Conservation (phyloP, 345 rosid genomes). For the Rhodamnia rubescens region DNA sequence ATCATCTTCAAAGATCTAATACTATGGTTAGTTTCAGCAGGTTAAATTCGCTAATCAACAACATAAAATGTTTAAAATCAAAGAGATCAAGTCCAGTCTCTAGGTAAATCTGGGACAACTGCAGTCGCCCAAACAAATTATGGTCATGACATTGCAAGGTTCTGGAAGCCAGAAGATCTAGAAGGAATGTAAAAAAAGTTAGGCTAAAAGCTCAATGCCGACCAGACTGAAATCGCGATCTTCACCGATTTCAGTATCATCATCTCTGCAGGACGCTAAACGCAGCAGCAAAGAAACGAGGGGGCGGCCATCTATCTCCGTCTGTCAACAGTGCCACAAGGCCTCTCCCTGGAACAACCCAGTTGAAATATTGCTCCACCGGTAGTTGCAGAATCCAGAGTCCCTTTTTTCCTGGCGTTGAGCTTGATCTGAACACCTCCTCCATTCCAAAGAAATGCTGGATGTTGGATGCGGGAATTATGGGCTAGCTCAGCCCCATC, state of each 20-base stretch:
- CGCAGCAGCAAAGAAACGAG: neutral
- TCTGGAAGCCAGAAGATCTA: neutral
- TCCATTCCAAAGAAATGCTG: neutral
- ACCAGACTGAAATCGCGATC: neutral
- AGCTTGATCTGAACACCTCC: neutral
- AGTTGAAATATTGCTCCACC: neutral
- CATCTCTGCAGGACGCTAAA: neutral
- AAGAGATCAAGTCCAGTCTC: neutral
- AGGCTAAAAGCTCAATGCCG: neutral
- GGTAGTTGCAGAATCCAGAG: neutral
- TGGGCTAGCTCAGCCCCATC: neutral
- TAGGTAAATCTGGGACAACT: neutral
- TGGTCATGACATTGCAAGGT: neutral
- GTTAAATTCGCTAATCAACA: neutral
- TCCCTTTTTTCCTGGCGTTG: neutral
- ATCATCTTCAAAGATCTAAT: neutral
- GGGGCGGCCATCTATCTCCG: neutral
- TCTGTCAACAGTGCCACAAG: accelerated
- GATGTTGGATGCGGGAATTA: neutral
- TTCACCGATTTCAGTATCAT: neutral
- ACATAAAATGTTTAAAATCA: neutral
- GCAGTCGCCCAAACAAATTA: neutral
- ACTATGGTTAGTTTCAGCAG: neutral
- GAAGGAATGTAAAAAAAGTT: neutral
- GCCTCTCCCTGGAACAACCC: neutral